Base-by-base conservation (phyloP, 352 stramenopile genomes). In the Globisporangium orthogonon region DNA sequence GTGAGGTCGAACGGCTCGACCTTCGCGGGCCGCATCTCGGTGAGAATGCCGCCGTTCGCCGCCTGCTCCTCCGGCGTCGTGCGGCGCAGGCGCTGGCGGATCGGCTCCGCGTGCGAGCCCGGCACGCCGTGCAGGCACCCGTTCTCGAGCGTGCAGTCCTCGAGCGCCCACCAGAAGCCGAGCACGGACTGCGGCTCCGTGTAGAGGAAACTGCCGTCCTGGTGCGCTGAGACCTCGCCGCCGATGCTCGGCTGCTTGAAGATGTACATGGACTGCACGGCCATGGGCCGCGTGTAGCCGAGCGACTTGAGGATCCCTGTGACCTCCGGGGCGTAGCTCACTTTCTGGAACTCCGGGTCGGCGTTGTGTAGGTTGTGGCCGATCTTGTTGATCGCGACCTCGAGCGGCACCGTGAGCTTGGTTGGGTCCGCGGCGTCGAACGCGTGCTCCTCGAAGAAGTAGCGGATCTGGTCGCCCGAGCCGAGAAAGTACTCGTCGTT, bases 241-340 rank as follows among this genome's bases (percentile, higher is more conserved):
- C 96, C 94, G 54, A 98, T 96, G 37, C 72, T 78, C 18, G 89
- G 85, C 67, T 98, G 89, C 69, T 98, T 98, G 76, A 98, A 98
- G 69, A 98, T 98, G 71, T 98, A 98, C 96, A 98, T 98, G 51
- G 74, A 95, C 66, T 98, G 93, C 52, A 96, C 92, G 1, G 95
- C 77, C 35, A 97, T 77, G 2, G 96, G 94, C 35, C 94, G 76
- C 44, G 76, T 61, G 66, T 95, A 98, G 3, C 82, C 78, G 28
- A 98, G 76, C 28, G 87, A 91, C 53, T 77, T 69, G 52, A 91
- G 66, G 13, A 98, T 86, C 39, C 50, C 68, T 30, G 78, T 41
- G 14, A 98, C 78, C 54, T 91, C 73, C 0, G 68, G 28, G 7
- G 85, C 94, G 63, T 86, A 87, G 43, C 81, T 89, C 52, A 98